Conservation (phyloP, 305 asterid genomes). For the Andrographis paniculata region DNA sequence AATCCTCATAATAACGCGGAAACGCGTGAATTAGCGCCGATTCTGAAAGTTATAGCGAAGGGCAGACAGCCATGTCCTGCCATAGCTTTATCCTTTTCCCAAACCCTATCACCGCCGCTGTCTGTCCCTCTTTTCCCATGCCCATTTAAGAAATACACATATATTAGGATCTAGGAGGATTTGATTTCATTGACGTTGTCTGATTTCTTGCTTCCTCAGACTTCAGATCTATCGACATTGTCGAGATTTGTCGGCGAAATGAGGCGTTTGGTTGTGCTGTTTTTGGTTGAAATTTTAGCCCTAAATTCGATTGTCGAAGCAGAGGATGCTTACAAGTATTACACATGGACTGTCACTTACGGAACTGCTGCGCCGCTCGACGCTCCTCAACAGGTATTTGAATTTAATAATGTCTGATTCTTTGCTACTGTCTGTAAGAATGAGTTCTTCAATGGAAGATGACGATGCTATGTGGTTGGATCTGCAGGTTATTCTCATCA, state of each 20-base stretch:
- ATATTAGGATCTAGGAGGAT: no score
- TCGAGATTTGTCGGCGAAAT: conserved; percentile 33
- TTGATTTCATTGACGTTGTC: conserved; percentile 4
- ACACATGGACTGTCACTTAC: conserved; percentile 75
- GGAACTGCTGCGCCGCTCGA: conserved; percentile 81
- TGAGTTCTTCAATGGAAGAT: no score
- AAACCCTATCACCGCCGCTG: neutral
- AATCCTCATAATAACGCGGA: no score
- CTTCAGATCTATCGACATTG: conserved; percentile 24
- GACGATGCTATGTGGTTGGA: conserved; percentile 11
- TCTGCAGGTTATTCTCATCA: conserved; percentile 81
- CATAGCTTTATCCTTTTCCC: conserved; percentile 16
- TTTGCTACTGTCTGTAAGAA: neutral
- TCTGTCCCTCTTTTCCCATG: conserved; percentile 10
- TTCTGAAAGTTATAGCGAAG: no score
- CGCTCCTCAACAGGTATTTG: conserved; percentile 61
- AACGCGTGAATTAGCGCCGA: no score
- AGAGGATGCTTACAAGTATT: conserved; percentile 77
- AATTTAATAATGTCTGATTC: neutral
- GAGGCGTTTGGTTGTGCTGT: conserved; percentile 34
- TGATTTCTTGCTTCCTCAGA: conserved; percentile 13
- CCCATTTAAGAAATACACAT: no score
- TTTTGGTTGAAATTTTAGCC: conserved; percentile 30
- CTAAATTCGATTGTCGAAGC: conserved; percentile 52
- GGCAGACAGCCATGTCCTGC: no score